Base-by-base conservation (phyloP, 2,329 filamentous ascomycete species). In the Ploettnerulaceae sp. region DNA sequence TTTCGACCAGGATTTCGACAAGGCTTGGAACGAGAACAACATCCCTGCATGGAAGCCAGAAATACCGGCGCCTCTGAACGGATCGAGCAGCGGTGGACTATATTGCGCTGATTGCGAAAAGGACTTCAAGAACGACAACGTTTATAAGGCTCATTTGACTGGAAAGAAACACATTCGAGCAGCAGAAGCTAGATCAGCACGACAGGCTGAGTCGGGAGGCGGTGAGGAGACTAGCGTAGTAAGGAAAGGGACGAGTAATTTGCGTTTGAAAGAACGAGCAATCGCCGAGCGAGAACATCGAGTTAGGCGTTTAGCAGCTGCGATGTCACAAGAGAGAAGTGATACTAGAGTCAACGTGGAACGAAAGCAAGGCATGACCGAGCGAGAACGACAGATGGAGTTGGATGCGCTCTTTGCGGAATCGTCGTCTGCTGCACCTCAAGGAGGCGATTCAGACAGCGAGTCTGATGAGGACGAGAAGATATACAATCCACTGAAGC, bases 331-430 rank as follows among this genome's bases (percentile, higher is more conserved):
- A 11, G 88, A 95, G 63, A 84, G 91, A 47, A 79, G 85, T 65
- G 91, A 95, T 61, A 97, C 93, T 0, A 80, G 86, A 38, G 84
- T 93, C 59, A 97, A 98, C 61, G 89, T 97, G 8, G 94, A 98
- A 74, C 86, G 93, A 41, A 93, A 89, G 66, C 89, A 94, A 65
- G 91, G 91, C 55, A 95, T 98, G 89, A 98, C 93, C 3, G 91
- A 97, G 64, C 83, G 89, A 24, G 93, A 98, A 66, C 84, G 93
- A 11, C 86, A 94, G 61, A 88, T 95, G 67, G 94, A 98, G 65
- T 77, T 96, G 9, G 90, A 95, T 45, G 89, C 90, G 34, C 71
- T 96, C 11, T 88, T 90, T 66, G 76, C 77, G 0, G 80, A 85
- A 56, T 70, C 74, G 4, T 61, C 62, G 9, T 52, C 60, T 41